Conservation (phyloP, 169 alveolate genomes). For the Cryptosporidium andersoni region DNA sequence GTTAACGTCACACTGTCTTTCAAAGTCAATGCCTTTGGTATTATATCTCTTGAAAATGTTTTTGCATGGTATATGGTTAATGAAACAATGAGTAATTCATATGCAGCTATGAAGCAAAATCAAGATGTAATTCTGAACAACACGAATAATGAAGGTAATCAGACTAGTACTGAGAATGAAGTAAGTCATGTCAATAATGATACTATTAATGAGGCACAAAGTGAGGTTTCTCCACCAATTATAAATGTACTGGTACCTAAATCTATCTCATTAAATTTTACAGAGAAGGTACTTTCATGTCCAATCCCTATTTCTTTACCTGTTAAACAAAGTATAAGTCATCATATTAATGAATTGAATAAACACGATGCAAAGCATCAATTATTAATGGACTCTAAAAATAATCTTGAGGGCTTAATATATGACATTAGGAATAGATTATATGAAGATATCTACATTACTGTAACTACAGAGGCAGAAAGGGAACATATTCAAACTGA, state of each 20-base stretch:
- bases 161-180: background rate
- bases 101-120: too few relatives aligned
- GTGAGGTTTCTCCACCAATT: background rate
- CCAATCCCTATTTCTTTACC: constrained; percentile 32
- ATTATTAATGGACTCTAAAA: constrained; percentile 58
- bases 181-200: background rate
- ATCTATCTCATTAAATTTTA: constrained; percentile 28
- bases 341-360: constrained; percentile 49
- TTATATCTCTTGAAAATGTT: constrained; percentile 43
- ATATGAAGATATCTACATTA: constrained; percentile 45
- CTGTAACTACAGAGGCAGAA: constrained; percentile 50
- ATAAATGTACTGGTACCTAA: constrained; percentile 5
- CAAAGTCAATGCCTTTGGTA: constrained; percentile 46
- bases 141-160: background rate
- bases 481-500: constrained; percentile 17
- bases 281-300: constrained; percentile 18
- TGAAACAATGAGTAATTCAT: constrained; percentile 36
- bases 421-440: constrained; percentile 57
- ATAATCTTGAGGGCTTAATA: constrained; percentile 38
- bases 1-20: constrained; percentile 40
- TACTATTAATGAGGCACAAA: background rate
- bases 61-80: constrained; percentile 65
- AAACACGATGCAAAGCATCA: constrained; percentile 57
- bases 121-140: background rate
- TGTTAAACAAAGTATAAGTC: constrained; percentile 35